Conservation (phyloP, 768 basidiomycete species). For the Coprinopsis marcescibilis region DNA sequence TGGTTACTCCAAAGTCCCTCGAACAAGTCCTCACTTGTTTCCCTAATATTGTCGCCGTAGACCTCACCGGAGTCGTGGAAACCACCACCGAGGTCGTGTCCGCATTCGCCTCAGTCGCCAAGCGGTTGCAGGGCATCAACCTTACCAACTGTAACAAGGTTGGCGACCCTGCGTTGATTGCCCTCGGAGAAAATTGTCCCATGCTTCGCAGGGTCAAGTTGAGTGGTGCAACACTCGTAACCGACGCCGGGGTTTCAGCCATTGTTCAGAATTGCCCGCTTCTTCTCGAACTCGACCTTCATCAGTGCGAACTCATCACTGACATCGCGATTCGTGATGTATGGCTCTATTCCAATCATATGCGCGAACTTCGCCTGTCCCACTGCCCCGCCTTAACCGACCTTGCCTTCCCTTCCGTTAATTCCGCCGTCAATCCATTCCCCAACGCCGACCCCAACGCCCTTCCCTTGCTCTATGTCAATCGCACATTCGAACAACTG, state of each 20-base stretch:
- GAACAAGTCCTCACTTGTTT: conserved; percentile 60
- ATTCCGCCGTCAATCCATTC: conserved; percentile 38
- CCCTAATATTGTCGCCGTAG: conserved; percentile 78
- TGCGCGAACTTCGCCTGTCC: conserved; percentile 88
- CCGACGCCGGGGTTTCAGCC: conserved; percentile 69
- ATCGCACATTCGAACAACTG: conserved; percentile 71
- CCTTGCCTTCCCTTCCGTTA: conserved; percentile 71
- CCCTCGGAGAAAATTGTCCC: conserved; percentile 69
- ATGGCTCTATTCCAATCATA: conserved; percentile 72
- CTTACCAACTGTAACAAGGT: conserved; percentile 77
- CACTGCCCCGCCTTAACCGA: conserved; percentile 77
- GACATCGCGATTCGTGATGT: conserved; percentile 76
- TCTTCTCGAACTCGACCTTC: conserved; percentile 91
- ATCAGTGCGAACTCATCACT: conserved; percentile 73
- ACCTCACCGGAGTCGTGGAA: conserved; percentile 67
- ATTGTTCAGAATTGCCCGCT: conserved; percentile 77
- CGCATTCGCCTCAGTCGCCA: conserved; percentile 64
- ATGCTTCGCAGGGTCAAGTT: conserved; percentile 88
- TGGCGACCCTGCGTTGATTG: conserved; percentile 70
- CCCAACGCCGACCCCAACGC: conserved; percentile 38
- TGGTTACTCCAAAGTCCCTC: conserved; percentile 61
- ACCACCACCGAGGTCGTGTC: conserved; percentile 69
- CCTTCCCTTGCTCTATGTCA: conserved; percentile 61
- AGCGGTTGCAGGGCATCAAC: conserved; percentile 87
- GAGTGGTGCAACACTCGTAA: conserved; percentile 67